These are phyloP conservation scores for Backusella westeae DNA, from an alignment of 192 early-diverging fungal species.

Conservation along the genomic window DNA sequence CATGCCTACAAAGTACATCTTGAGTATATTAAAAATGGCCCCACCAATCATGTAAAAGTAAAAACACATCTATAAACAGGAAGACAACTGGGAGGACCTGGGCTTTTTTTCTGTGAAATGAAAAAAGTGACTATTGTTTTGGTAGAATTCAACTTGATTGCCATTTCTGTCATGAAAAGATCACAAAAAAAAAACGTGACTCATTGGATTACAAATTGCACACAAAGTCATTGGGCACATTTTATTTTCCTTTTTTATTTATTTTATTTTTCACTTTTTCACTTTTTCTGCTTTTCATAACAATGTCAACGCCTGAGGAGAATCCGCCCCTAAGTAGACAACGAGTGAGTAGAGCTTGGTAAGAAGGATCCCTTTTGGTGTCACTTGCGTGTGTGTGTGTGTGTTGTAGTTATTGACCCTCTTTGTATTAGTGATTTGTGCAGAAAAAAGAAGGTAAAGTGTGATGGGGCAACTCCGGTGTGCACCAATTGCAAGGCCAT, in stretches of 20 bases:
- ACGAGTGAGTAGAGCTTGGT: slow-evolving; percentile 38
- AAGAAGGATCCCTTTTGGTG: not conserved
- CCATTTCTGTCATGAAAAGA: not conserved
- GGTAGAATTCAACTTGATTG: not conserved
- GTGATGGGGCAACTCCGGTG: slow-evolving; percentile 65
- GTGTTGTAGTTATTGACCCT: not conserved
- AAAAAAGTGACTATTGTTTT: not conserved
- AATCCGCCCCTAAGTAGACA: slow-evolving; percentile 14
- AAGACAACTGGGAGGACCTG: not conserved
- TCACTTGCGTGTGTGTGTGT: not conserved
- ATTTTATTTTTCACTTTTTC: not conserved
- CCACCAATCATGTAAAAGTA: not conserved
- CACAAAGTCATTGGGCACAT: not conserved
- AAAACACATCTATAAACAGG: too few species aligned
- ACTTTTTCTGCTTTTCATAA: slow-evolving; percentile 5
- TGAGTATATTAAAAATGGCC: not conserved
- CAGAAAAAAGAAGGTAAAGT: slow-evolving; percentile 80
- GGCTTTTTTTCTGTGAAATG: not conserved
- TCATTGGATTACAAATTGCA: not conserved
- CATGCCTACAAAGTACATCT: too few species aligned
- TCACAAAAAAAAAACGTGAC: slow-evolving; percentile 1
- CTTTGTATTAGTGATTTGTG: slow-evolving; percentile 63
- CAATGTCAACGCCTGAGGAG: not conserved
- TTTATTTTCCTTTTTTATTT: slow-evolving; percentile 8
- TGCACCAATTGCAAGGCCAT: slow-evolving; percentile 74